Conservation (phyloP, 192 early-diverging fungal species). For the Thamnidium elegans region DNA sequence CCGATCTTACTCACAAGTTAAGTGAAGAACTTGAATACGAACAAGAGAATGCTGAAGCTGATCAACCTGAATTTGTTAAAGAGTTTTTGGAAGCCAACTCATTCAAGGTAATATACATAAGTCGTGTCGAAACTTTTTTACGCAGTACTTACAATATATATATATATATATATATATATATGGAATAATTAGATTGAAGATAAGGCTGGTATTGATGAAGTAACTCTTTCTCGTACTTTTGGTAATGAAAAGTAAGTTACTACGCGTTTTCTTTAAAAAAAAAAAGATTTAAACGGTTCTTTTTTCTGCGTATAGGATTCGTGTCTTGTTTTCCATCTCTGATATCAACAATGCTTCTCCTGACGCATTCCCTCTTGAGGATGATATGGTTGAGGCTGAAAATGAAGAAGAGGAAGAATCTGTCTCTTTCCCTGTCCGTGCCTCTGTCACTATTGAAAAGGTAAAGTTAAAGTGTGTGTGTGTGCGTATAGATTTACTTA, state of each 20-base stretch:
- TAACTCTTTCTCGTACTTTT: constrained; percentile 78
- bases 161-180: background rate
- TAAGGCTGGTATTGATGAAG: constrained; percentile 72
- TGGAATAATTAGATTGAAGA: constrained; percentile 66
- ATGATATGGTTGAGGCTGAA: constrained; percentile 50
- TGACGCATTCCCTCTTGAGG: constrained; percentile 59
- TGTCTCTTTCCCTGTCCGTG: constrained; percentile 66
- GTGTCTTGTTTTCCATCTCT: constrained; percentile 83
- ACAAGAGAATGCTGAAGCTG: constrained; percentile 53
- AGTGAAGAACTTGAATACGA: constrained; percentile 77
- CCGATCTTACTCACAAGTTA: constrained; percentile 69
- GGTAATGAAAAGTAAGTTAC: constrained; percentile 80
- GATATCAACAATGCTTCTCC: constrained; percentile 78
- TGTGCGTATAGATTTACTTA: background rate
- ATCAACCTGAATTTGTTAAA: constrained; percentile 67
- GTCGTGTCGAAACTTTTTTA: background rate
- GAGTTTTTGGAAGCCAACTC: constrained; percentile 63
- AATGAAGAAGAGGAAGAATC: constrained; percentile 65
- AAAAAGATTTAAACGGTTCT: background rate
- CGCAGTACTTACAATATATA: no score
- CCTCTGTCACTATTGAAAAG: constrained; percentile 83
- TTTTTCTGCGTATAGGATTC: constrained; percentile 60
- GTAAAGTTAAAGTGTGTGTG: constrained; percentile 16
- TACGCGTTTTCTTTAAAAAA: background rate
- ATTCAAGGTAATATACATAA: constrained; percentile 46